Base-by-base conservation (phyloP, 2,329 filamentous ascomycete genomes). In the Xylaria sp. region DNA sequence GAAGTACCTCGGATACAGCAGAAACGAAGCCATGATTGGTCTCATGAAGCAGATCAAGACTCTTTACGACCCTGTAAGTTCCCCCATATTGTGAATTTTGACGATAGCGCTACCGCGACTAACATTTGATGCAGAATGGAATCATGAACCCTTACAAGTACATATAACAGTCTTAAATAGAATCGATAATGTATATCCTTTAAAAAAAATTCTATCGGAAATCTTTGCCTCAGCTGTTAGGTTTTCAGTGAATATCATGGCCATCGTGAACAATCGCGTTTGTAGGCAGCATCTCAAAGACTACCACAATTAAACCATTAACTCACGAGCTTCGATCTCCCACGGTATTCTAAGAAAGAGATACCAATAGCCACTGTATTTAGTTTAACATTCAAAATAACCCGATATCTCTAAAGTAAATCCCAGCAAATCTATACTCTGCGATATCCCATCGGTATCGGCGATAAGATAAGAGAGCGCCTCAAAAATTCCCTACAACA, bases 111-210 rank as follows among this genome's bases (percentile, higher is more conserved):
- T n/a, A 50, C 39, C 10, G 25, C 20, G 64, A 73, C 75, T 72
- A 72, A 72, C 61, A 32, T 28, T n/a, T n/a, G 57, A 56, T 62
- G 25, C 76, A 97, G 94, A 97, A 97, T 75, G 94, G 94, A 57
- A 98, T 98, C 82, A 97, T 98, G 94, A 98, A 98, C 83, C 95
- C 95, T 0, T 98, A 98, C 86, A 98, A 98, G 83, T 98, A 98
- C 81, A 92, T 98, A 74, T 91, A 82, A 61, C 9, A 37, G 7
- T 37, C 12, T 15, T 44, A 63, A 5, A 65, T 60, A 59, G n/a
- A 65, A 8, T 7, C 12, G 6, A 57, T 34, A 4, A 7, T 46
- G 52, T 56, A 55, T 32, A 57, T 39, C 13, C 28, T 39, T 10
- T 10, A 60, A 52, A 46, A 37, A 2, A 8, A 18, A 57, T 44